These are phyloP conservation scores for Candida albicans DNA, from an alignment of 1,139 yeast species.

Conservation along the genomic window DNA sequence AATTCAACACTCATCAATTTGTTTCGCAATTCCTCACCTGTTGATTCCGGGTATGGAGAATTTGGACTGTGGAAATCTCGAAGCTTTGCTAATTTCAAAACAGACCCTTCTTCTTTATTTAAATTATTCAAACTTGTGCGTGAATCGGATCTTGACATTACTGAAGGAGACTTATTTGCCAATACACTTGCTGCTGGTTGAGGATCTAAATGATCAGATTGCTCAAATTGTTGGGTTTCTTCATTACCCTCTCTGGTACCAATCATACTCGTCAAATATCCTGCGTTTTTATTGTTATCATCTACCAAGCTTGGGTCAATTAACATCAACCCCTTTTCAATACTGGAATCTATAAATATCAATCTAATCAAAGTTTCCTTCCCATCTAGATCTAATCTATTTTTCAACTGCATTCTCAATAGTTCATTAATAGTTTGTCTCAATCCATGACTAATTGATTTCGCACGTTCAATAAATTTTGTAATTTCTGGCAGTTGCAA, in stretches of 20 bases:
- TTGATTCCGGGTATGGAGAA: conserved; percentile 23
- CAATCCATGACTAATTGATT: conserved; percentile 45
- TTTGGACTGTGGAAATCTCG: conserved; percentile 25
- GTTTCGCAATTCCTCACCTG: conserved; percentile 56
- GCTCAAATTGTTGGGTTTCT: neutral
- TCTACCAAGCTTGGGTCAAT: conserved; percentile 40
- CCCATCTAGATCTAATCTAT: conserved; percentile 61
- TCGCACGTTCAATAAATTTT: conserved; percentile 46
- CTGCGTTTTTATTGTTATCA: conserved; percentile 16
- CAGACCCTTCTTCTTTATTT: conserved; percentile 45
- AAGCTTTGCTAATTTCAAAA: conserved; percentile 34
- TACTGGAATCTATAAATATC: conserved; percentile 66
- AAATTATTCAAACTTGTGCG: conserved; percentile 35
- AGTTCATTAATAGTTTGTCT: conserved; percentile 57
- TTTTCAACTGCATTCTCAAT: conserved; percentile 52
- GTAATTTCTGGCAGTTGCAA: conserved; percentile 30
- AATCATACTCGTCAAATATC: conserved; percentile 11
- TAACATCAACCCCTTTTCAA: conserved; percentile 62
- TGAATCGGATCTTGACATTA: conserved; percentile 37
- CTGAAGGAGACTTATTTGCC: conserved; percentile 24
- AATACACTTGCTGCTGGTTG: conserved; percentile 14
- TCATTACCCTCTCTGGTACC: conserved; percentile 6
- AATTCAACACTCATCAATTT: conserved; percentile 46
- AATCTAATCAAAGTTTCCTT: conserved; percentile 70
- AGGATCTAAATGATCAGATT: conserved; percentile 2